These are phyloP conservation scores for Stachybotrys elegans DNA, from an alignment of 2,329 filamentous ascomycete species.

Conservation along the genomic window DNA sequence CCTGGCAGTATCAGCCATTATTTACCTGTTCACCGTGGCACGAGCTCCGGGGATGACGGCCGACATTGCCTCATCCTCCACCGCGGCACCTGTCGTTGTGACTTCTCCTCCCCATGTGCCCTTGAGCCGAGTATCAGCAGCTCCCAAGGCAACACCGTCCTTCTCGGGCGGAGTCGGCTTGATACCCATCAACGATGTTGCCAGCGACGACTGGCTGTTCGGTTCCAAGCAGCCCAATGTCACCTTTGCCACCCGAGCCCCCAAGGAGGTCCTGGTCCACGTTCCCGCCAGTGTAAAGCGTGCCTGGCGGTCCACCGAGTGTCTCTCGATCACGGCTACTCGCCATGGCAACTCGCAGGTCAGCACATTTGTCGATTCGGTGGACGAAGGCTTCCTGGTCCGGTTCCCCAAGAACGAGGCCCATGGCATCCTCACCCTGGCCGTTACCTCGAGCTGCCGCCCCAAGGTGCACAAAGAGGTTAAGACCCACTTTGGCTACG, in stretches of 20 bases:
- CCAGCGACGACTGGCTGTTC: constrained; percentile 28
- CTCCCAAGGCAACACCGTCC: too few relatives aligned
- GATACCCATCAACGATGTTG: constrained; percentile 22
- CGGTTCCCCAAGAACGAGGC: constrained; percentile 50
- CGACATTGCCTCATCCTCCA: too few relatives aligned
- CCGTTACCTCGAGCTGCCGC: constrained; percentile 52
- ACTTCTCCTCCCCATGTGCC: too few relatives aligned
- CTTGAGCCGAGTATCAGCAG: too few relatives aligned
- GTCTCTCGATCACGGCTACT: constrained; percentile 50
- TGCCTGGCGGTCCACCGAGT: constrained; percentile 51
- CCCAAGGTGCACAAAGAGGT: constrained; percentile 59
- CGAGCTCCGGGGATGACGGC: too few relatives aligned
- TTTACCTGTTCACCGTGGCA: too few relatives aligned
- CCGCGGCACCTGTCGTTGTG: too few relatives aligned
- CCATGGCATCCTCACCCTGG: constrained; percentile 52
- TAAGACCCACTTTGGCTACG: constrained; percentile 53
- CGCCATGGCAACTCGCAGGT: constrained; percentile 39
- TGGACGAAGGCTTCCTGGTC: constrained; percentile 47
- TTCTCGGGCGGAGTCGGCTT: constrained; percentile 20
- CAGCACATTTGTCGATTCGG: constrained; percentile 41
- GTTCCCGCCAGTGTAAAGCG: constrained; percentile 45
- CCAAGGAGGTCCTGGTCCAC: constrained; percentile 48
- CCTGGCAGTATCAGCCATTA: too few relatives aligned
- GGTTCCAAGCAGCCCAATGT: constrained; percentile 25
- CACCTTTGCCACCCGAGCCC: constrained; percentile 26